Base-by-base conservation (phyloP, 1,284 basidiomycete species). In the Microbotryum intermedium region DNA sequence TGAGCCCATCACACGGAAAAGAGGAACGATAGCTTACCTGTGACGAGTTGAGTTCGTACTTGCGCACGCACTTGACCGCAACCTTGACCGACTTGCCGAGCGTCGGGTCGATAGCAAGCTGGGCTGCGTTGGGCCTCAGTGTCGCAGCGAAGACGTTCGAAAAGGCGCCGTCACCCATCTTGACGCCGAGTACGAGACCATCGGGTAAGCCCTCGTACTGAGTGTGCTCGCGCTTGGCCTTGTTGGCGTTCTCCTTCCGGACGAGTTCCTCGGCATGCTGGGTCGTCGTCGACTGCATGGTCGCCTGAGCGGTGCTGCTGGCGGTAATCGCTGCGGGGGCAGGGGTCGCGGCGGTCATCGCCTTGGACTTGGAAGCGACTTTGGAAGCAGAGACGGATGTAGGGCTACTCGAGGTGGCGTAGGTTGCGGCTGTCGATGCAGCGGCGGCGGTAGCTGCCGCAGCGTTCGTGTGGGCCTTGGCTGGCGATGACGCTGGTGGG, bases 141-240 rank as follows among this genome's bases (percentile, higher is more conserved):
- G 76, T 97, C 88, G 92, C 95, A 75, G 90, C 91, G 82, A 95
- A 98, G 4, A 99, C 95, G 73, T 97, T 91, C 13, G 94, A 97
- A 75, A 99, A 98, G 44, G 95, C 95, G 65, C 95, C 95, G 54
- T 68, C 66, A 39, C 66, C 66, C 66, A 68, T 68, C 55, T 68
- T 68, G 34, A 49, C 51, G 20, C 61, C 66, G 25, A 67, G 57
- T 8, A 49, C 42, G 55, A 67, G 52, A 5, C 66, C 66, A 0
- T 65, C 66, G 18, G 66, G 66, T 16, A 67, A 47, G 23, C 66
- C 66, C 13, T 65, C 66, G 26, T 57, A 65, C 16, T 58, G 50
- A 25, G 44, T 42, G n/a, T 55, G 58, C 28, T 65, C 61, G 2
- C 66, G 54, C 55, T 61, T 61, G 1, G 60, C 60, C 57, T 61